These are phyloP conservation scores for Crithidia fasciculata DNA, from an alignment of 208 protist genomes.

Conservation along the genomic window DNA sequence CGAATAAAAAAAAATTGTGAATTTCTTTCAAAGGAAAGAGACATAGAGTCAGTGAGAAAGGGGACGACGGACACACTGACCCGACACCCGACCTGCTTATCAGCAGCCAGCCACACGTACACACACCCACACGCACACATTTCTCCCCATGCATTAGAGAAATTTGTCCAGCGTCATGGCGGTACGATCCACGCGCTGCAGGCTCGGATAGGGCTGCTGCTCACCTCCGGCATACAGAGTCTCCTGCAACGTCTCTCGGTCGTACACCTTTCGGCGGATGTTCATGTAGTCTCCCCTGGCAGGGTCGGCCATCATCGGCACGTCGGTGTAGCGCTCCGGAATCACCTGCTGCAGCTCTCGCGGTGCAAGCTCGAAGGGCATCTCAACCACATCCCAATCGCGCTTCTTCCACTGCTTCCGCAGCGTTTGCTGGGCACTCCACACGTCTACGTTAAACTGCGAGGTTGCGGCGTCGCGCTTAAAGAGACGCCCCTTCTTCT, in stretches of 20 bases:
- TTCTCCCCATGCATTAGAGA: constrained; percentile 35
- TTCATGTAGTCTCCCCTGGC: constrained; percentile 73
- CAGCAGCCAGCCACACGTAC: too few species aligned
- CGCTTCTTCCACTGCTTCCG: constrained; percentile 89
- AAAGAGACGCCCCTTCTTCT: constrained; percentile 75
- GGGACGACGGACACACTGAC: too few species aligned
- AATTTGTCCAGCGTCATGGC: constrained; percentile 86
- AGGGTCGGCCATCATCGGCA: constrained; percentile 75
- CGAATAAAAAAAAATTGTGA: too few species aligned
- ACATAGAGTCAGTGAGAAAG: too few species aligned
- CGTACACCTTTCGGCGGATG: constrained; percentile 85
- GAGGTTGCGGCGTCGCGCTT: constrained; percentile 78
- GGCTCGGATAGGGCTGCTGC: constrained; percentile 55
- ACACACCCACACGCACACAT: too few species aligned
- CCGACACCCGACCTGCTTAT: too few species aligned
- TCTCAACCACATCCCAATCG: constrained; percentile 89
- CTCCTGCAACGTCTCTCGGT: constrained; percentile 68
- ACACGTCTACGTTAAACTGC: constrained; percentile 92
- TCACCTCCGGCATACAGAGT: constrained; percentile 58
- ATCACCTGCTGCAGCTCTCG: constrained; percentile 81
- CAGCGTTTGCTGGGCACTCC: constrained; percentile 87
- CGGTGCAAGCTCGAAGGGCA: constrained; percentile 84
- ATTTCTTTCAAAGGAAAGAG: too few species aligned
- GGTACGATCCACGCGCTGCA: constrained; percentile 55
- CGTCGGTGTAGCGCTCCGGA: constrained; percentile 90